Evolutionary conservation across 2,329 filamentous ascomycete species (phyloP).

Genomic region (Ascomycota sp.): DNA sequence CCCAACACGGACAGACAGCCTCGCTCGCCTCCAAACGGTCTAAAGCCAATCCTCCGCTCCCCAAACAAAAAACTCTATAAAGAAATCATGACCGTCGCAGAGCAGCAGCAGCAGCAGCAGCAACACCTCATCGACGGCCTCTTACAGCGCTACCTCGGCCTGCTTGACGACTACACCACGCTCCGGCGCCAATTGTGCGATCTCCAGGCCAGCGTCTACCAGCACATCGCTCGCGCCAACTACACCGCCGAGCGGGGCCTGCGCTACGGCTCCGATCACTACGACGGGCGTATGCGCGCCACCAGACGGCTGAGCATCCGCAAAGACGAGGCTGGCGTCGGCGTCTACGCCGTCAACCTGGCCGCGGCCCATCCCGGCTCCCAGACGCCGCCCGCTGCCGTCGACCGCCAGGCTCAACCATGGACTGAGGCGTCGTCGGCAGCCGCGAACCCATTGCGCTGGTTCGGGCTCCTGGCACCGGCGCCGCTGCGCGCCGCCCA

Average conservation of each 20-base stretch:
- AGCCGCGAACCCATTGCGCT: slow-evolving; percentile 24
- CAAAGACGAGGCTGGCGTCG: slow-evolving; percentile 3
- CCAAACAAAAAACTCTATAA: too few species aligned
- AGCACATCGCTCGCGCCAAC: slow-evolving; percentile 52
- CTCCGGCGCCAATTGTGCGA: slow-evolving; percentile 32
- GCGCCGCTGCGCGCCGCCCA: slow-evolving; percentile 37
- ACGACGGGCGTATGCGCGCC: slow-evolving; percentile 55
- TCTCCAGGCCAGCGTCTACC: slow-evolving; percentile 34
- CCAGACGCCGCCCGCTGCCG: too few species aligned
- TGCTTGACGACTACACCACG: slow-evolving; percentile 45
- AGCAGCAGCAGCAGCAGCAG: not conserved
- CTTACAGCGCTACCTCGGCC: slow-evolving; percentile 41
- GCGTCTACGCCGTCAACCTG: slow-evolving; percentile 5
- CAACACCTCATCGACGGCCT: slow-evolving; percentile 36
- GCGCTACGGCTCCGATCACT: slow-evolving; percentile 49
- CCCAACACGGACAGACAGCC: too few species aligned
- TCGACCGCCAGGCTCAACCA: too few species aligned
- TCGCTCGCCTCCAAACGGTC: too few species aligned
- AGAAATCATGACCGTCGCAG: not conserved
- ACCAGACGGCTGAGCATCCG: slow-evolving; percentile 18
- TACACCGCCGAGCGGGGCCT: slow-evolving; percentile 43
- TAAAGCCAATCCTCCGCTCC: too few species aligned
- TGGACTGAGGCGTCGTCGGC: too few species aligned
- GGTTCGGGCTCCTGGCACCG: slow-evolving; percentile 36
- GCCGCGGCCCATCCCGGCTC: not conserved